Conservation (phyloP, 345 rosid genomes). For the Bretschneidera sinensis region DNA sequence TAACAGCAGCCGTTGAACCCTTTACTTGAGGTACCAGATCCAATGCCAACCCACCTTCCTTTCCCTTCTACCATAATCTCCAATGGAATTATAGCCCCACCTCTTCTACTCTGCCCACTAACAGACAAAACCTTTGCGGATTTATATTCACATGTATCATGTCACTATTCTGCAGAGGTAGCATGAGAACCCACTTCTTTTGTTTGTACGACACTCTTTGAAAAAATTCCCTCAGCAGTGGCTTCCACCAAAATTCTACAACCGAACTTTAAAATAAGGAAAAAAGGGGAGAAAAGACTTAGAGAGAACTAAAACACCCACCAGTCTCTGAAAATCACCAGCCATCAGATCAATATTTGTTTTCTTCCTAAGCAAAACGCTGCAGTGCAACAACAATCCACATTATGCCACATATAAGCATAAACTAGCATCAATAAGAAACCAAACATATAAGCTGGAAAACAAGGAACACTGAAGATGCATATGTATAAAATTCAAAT, state of each 20-base stretch:
- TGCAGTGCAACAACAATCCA: conserved; percentile 26
- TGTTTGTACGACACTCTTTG: not conserved
- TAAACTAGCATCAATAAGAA: not conserved
- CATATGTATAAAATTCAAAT: too few species aligned
- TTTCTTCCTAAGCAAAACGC: conserved; percentile 71
- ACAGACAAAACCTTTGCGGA: too few species aligned
- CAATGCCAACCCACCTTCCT: too few species aligned
- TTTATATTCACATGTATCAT: too few species aligned
- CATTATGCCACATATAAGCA: not conserved
- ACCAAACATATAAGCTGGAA: too few species aligned
- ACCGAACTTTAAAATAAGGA: not conserved
- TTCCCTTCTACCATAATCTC: too few species aligned
- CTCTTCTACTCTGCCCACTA: too few species aligned
- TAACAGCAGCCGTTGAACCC: too few species aligned
- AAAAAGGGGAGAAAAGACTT: not conserved
- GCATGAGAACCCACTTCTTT: not conserved
- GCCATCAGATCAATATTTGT: conserved; percentile 62
- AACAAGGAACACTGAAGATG: too few species aligned
- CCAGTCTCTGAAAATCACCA: conserved; percentile 61
- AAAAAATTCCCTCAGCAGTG: not conserved
- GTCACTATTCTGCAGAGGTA: too few species aligned
- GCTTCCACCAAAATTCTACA: not conserved
- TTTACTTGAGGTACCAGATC: too few species aligned
- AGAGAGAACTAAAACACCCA: conserved; percentile 23
- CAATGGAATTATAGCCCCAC: too few species aligned